Conservation (phyloP, 2,329 filamentous ascomycete species). For the Cadophora luteo-olivacea region DNA sequence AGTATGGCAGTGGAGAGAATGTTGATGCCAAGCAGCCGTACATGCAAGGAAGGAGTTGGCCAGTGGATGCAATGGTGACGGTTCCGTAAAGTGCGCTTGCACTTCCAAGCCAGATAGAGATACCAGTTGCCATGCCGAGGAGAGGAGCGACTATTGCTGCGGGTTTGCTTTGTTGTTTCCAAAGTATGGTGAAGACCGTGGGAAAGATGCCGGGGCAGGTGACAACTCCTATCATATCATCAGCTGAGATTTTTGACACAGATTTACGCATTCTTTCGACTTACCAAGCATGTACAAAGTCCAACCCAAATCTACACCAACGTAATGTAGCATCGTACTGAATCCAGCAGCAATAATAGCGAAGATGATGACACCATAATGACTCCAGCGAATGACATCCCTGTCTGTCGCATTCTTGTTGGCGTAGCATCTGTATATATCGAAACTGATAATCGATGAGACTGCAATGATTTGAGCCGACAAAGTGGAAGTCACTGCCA, state of each 20-base stretch:
- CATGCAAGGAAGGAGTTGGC: constrained; percentile 56
- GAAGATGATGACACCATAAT: constrained; percentile 59
- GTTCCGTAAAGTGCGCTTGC: constrained; percentile 54
- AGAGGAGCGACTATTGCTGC: constrained; percentile 58
- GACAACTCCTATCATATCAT: constrained; percentile 16
- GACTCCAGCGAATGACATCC: constrained; percentile 58
- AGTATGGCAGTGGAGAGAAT: constrained; percentile 51
- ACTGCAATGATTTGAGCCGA: constrained; percentile 85
- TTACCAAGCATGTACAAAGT: constrained; percentile 58
- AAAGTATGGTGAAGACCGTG: constrained; percentile 43
- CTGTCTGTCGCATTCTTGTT: constrained; percentile 68
- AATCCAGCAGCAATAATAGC: constrained; percentile 58
- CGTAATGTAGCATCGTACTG: constrained; percentile 59
- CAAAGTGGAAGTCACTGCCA: constrained; percentile 82
- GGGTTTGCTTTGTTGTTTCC: constrained; percentile 52
- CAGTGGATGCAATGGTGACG: constrained; percentile 55
- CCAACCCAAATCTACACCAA: constrained; percentile 60
- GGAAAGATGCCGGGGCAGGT: constrained; percentile 42
- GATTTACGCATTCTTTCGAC: constrained; percentile 43
- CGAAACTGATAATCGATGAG: constrained; percentile 84
- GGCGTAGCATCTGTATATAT: constrained; percentile 84
- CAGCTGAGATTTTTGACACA: background rate
- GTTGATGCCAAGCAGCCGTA: constrained; percentile 59
- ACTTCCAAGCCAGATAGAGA: constrained; percentile 59
- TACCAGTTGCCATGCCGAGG: constrained; percentile 56